Evolutionary conservation across 1,284 basidiomycete species (phyloP), one percentile per base, ranked within the genome.

Genomic region (Marasmius tenuissimus): DNA sequence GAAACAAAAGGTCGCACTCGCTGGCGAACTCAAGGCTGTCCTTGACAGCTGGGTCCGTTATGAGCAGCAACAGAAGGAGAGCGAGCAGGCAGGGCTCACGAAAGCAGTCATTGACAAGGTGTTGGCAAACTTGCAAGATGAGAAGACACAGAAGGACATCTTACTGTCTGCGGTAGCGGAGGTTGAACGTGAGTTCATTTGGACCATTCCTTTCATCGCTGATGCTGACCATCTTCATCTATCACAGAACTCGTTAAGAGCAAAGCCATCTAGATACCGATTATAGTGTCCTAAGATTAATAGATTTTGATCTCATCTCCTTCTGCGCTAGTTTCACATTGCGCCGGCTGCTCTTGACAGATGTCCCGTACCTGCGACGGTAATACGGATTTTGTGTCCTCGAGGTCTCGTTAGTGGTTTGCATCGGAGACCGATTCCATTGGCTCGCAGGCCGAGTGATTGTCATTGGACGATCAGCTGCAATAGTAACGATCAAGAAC

Each of bases 1-100:
- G 74, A 85, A 88, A 72, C 97, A 99, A 83, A 92, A 94, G 79
- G 89, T 92, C 67, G 88, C 86, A 56, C 81, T 98, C 70, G 90
- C 96, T 42, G 68, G 90, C 57, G 97, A 99, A 81, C 83, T 98
- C 76, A 99, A 98, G 83, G 70, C 89, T 42, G 96, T 99, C 42
- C 87, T 99, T 63, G 97, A 99, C 85, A 93, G 92, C 75, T 98
- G 97, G 96, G 96, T 97, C 64, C 92, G 97, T 73, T 96, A 88
- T 79, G 97, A 99, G 84, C 96, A 97, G 74, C 94, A 96, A 78
- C 85, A 90, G 75, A 95, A 97, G 81, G 96, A 99, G 85, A 91
- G 85, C 72, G 95, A 99, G 83, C 97, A 99, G 86, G 83, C 86
- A 39, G 91, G 94, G 60, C 88, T 99, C 59, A 91, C 95, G 66